Conservation (phyloP, 148 eudicot genomes). For the Bassia scoparia region DNA sequence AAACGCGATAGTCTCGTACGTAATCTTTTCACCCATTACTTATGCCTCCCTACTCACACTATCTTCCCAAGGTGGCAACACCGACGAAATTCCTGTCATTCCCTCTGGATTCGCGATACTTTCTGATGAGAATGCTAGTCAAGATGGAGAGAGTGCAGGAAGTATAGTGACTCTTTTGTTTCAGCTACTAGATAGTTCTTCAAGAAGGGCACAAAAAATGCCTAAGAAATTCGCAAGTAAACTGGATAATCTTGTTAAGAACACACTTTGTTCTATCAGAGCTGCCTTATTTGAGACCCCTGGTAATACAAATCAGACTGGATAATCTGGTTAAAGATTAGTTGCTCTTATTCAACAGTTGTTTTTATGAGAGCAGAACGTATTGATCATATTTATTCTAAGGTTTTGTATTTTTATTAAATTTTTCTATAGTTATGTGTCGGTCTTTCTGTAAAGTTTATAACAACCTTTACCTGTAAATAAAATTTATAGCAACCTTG, state of each 20-base stretch:
- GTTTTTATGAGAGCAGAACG: too few relatives aligned
- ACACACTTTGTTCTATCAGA: constrained; percentile 32
- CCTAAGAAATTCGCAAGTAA: constrained; percentile 27
- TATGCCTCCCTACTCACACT: constrained; percentile 24
- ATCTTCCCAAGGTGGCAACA: constrained; percentile 25
- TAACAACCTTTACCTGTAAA: too few relatives aligned
- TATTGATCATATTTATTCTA: too few relatives aligned
- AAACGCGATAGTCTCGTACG: constrained; percentile 32
- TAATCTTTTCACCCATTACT: constrained; percentile 40
- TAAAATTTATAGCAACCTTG: too few relatives aligned
- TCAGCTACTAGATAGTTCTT: constrained; percentile 36
- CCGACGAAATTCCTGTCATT: constrained; percentile 32
- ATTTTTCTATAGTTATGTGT: too few relatives aligned
- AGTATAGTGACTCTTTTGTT: constrained; percentile 42
- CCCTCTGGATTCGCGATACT: constrained; percentile 48
- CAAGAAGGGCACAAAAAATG: constrained; percentile 19
- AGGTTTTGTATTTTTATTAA: too few relatives aligned
- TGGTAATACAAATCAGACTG: constrained; percentile 1
- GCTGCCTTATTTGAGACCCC: constrained; percentile 26
- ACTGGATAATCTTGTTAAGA: constrained; percentile 28
- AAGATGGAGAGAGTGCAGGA: constrained; percentile 21
- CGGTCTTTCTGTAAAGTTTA: too few relatives aligned
- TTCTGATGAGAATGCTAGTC: constrained; percentile 13
- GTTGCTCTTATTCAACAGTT: too few relatives aligned
- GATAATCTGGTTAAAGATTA: too few relatives aligned